Conservation (phyloP, 805 yeast species). For the Wickerhamomyces bovis region DNA sequence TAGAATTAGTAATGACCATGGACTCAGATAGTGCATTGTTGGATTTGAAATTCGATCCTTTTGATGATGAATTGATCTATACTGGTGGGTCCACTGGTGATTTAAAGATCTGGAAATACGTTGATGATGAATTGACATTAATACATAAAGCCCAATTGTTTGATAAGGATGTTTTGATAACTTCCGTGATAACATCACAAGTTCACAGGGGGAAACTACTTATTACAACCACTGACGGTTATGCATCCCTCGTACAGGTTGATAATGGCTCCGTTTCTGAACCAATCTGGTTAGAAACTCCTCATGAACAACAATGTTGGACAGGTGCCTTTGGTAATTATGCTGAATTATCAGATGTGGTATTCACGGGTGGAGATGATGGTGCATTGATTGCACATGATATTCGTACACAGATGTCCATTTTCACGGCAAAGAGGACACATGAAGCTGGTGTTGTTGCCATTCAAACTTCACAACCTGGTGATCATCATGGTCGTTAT, state of each 20-base stretch:
- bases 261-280: conserved; percentile 21
- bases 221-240: conserved; percentile 68
- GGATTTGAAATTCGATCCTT: conserved; percentile 67
- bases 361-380: conserved; percentile 92
- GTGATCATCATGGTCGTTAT: conserved; percentile 25
- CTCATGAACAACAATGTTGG: conserved; percentile 85
- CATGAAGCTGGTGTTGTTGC: conserved; percentile 93
- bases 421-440: conserved; percentile 41
- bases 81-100: conserved; percentile 82
- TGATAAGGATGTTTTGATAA: conserved; percentile 46
- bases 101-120: conserved; percentile 54
- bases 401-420: conserved; percentile 29
- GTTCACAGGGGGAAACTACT: conserved; percentile 31
- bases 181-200: conserved; percentile 59
- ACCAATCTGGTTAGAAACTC: conserved; percentile 18
- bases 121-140: conserved; percentile 5
- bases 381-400: conserved; percentile 71
- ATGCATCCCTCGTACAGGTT: conserved; percentile 32
- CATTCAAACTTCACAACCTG: conserved; percentile 50
- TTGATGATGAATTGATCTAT: conserved; percentile 40
- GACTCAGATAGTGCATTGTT: conserved; percentile 59
- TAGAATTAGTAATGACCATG: conserved; percentile 22
- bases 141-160: conserved; percentile 38
- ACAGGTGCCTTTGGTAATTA: conserved; percentile 64
- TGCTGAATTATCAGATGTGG: conserved; percentile 46